Conservation (phyloP, 768 basidiomycete species). For the Kwoniella sp. region DNA sequence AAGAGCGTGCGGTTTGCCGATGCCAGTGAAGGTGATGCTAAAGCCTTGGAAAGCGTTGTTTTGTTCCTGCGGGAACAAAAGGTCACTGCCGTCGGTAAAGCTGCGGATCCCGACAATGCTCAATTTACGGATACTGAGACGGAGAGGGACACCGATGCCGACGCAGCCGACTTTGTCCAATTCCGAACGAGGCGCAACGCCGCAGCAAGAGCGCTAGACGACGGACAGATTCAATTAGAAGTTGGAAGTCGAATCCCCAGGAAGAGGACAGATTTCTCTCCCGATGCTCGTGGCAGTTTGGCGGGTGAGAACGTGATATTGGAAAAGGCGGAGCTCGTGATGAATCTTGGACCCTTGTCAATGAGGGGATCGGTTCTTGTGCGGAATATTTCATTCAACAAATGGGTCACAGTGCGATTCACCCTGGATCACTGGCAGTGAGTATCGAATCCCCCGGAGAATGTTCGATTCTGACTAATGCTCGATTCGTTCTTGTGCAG, state of each 20-base stretch:
- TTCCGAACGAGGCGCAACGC: constrained; percentile 51
- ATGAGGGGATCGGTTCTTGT: constrained; percentile 75
- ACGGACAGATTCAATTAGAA: constrained; percentile 44
- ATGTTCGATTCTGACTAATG: constrained; percentile 19
- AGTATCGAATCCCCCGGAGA: constrained; percentile 26
- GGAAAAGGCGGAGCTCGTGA: constrained; percentile 57
- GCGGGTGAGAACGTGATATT: constrained; percentile 56
- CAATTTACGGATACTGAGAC: constrained; percentile 62
- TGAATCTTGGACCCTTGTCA: constrained; percentile 54
- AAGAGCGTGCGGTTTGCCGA: constrained; percentile 82
- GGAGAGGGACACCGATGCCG: constrained; percentile 58
- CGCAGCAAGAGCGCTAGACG: constrained; percentile 44
- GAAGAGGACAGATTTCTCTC: constrained; percentile 49
- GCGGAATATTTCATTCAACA: constrained; percentile 81
- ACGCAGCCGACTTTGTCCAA: constrained; percentile 51
- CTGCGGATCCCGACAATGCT: constrained; percentile 61
- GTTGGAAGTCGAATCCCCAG: constrained; percentile 49
- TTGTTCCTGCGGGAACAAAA: constrained; percentile 92
- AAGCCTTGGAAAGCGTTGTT: constrained; percentile 87
- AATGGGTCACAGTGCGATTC: constrained; percentile 83
- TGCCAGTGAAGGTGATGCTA: constrained; percentile 58
- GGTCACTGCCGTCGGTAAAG: constrained; percentile 78
- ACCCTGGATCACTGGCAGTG: constrained; percentile 90
- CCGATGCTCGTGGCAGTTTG: constrained; percentile 35
- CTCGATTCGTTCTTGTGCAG: constrained; percentile 29